Evolutionary conservation across 2,329 filamentous ascomycete species (phyloP), one percentile per base, ranked within the genome.

Genomic region (Fusarium sp.): DNA sequence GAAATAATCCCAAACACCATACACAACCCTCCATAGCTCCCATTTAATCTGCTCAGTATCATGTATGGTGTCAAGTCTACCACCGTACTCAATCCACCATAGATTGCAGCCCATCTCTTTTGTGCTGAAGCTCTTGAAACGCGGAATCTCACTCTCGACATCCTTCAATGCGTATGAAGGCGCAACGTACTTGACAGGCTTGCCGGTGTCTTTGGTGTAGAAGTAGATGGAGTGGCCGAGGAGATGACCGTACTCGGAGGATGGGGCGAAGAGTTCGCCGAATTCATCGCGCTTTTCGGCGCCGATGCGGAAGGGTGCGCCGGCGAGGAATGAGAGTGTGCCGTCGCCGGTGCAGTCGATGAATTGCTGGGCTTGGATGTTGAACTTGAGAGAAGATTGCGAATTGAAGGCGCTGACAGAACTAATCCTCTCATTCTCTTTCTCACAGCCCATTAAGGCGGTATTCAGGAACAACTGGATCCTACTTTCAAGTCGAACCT

Each of bases 21-120:
- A 62, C 3, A 62, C 58, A 11, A 62, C 60, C 6, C 56, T 62
- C 60, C 60, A 62, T 3, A 62, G 26, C 17, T 62, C 60, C 60
- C 58, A 62, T 7, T 62, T 62, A 2, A 62, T 62, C 24, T 62
- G 24, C 19, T 62, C 60, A 0, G 60, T 63, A 10, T 62, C 60
- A 3, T 62, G 60, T 0, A 62, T 62, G 1, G 60, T 62, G 28
- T 62, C 60, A 35, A 62, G 60, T 28, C 60, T 56, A 1, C 60
- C 60, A 2, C 57, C 60, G 10, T 62, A 62, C 19, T 62, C 60
- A 8, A 62, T 62, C 60, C 60, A 62, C 58, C 60, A 62, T 4
- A 62, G 60, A 7, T 62, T 62, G 0, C 57, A 62, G 0, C 60
- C 60, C 58, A 62, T 62, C 3, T 62, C 60, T 2, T 62, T 62